Percentiles rank a stretch among this genome's conserved stretches.
phyloP scores from a whole-genome alignment of 1,139 yeast genomes.

The Yamadazyma songkhlaensis region DNA sequence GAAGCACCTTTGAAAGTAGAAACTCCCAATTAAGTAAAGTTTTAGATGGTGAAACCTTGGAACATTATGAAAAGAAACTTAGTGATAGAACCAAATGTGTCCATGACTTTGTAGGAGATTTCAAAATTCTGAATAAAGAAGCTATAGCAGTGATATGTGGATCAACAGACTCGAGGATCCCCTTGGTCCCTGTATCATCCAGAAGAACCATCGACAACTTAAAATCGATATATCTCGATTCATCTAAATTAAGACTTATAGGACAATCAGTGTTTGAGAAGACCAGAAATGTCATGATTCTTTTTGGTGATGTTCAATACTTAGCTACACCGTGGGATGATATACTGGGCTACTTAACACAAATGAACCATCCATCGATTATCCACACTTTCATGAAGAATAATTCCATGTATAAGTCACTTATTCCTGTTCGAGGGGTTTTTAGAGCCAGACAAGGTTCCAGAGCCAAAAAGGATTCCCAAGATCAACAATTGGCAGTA shows the following conservation, averaged over 20 bases:
- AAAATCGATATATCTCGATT: slow-evolving; percentile 8
- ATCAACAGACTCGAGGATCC: slow-evolving; percentile 13
- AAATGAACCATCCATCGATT: slow-evolving; percentile 18
- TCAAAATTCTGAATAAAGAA: slow-evolving; percentile 22
- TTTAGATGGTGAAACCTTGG: slow-evolving; percentile 4
- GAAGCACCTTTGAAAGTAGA: slow-evolving; percentile 4
- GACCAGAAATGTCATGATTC: slow-evolving; percentile 11
- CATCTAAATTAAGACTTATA: slow-evolving; percentile 13
- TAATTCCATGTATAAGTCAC: slow-evolving; percentile 23
- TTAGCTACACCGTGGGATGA: slow-evolving; percentile 29
- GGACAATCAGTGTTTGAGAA: slow-evolving; percentile 11
- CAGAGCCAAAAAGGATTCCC: background rate
- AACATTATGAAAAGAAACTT: background rate
- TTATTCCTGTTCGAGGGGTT: slow-evolving; percentile 30
- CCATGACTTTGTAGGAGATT: slow-evolving; percentile 19
- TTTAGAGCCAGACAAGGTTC: slow-evolving; percentile 8
- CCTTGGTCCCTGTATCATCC: background rate
- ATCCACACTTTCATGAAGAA: slow-evolving; percentile 34
- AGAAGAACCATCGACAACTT: background rate
- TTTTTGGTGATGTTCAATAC: slow-evolving; percentile 26
- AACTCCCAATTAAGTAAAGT: slow-evolving; percentile 5
- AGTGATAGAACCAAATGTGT: slow-evolving; percentile 9
- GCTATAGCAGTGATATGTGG: slow-evolving; percentile 22
- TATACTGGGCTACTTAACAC: slow-evolving; percentile 17
- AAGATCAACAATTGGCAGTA: background rate